Evolutionary conservation across 164 flowering plant species (phyloP).

Genomic region (Macadamia integrifolia): DNA sequence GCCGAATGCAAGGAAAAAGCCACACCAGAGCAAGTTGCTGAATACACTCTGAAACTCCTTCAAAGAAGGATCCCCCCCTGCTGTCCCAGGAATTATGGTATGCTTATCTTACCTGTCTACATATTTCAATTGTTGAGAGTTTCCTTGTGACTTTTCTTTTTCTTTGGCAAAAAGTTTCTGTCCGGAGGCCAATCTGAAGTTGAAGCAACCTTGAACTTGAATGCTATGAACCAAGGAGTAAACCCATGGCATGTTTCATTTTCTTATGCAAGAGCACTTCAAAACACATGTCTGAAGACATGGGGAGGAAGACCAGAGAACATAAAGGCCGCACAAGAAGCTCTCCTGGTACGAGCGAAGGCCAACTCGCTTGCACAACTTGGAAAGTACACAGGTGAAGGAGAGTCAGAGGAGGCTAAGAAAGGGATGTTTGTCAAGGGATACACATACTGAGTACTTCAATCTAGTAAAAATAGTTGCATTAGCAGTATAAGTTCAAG

Average conservation of each 20-base stretch:
- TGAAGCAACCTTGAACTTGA: not conserved
- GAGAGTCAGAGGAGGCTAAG: not conserved
- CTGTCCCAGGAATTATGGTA: constrained; percentile 2
- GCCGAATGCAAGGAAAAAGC: constrained; percentile 1
- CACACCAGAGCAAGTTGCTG: not conserved
- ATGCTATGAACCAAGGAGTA: not conserved
- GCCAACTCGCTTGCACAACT: not conserved
- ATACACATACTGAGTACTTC: too few species aligned
- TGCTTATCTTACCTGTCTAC: not conserved
- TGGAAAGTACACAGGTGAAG: not conserved
- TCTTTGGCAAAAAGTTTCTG: not conserved
- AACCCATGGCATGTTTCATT: constrained; percentile 3
- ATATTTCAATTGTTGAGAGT: too few species aligned
- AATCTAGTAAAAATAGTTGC: too few species aligned
- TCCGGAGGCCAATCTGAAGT: constrained; percentile 1
- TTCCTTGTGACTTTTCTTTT: too few species aligned
- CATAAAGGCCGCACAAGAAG: not conserved
- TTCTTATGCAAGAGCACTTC: not conserved
- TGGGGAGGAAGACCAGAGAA: constrained; percentile 3
- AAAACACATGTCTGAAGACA: constrained; percentile 1
- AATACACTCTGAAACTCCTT: not conserved
- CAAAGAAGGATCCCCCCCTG: not conserved
- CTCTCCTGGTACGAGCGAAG: not conserved
- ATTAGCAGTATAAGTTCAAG: too few species aligned
- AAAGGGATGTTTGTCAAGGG: too few species aligned